phyloP scores from a whole-genome alignment of 2,329 filamentous ascomycete genomes.

The Aureobasidium sp. region DNA sequence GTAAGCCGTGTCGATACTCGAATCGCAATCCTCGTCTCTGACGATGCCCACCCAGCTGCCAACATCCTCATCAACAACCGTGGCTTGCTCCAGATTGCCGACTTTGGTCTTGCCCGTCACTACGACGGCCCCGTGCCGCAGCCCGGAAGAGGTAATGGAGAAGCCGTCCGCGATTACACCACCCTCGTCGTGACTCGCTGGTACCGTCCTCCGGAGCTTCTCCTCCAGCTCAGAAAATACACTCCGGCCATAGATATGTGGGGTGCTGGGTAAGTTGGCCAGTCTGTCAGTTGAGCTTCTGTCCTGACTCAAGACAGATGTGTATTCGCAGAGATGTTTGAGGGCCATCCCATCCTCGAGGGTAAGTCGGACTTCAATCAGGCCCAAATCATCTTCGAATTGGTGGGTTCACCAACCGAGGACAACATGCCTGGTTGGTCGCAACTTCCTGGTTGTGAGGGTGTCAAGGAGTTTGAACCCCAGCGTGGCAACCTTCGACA shows the following conservation, averaged over 20 bases:
- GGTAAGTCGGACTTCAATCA: constrained; percentile 86
- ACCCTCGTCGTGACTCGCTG: constrained; percentile 94
- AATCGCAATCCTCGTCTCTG: constrained; percentile 16
- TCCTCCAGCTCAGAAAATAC: constrained; percentile 81
- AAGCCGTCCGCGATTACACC: constrained; percentile 85
- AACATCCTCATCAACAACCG: constrained; percentile 94
- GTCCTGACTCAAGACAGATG: constrained; percentile 59
- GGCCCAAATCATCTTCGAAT: constrained; percentile 85
- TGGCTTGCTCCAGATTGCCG: constrained; percentile 89
- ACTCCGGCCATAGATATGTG: constrained; percentile 98
- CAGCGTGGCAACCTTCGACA: constrained; percentile 61
- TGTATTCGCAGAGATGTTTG: constrained; percentile 96
- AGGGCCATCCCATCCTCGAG: constrained; percentile 83
- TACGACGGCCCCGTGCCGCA: constrained; percentile 80
- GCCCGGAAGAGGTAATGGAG: constrained; percentile 71
- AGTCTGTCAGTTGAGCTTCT: not conserved
- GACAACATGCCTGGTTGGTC: constrained; percentile 91
- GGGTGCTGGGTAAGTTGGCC: constrained; percentile 81
- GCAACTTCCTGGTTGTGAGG: constrained; percentile 71
- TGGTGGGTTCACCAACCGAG: constrained; percentile 84
- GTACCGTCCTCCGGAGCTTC: constrained; percentile 90
- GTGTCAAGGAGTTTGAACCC: constrained; percentile 55
- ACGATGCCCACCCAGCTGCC: constrained; percentile 51
- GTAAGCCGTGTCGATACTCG: too few species aligned
- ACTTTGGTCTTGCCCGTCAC: constrained; percentile 89